phyloP scores from a whole-genome alignment of 2,329 filamentous ascomycete species.

The Coniochaeta sp. region DNA sequence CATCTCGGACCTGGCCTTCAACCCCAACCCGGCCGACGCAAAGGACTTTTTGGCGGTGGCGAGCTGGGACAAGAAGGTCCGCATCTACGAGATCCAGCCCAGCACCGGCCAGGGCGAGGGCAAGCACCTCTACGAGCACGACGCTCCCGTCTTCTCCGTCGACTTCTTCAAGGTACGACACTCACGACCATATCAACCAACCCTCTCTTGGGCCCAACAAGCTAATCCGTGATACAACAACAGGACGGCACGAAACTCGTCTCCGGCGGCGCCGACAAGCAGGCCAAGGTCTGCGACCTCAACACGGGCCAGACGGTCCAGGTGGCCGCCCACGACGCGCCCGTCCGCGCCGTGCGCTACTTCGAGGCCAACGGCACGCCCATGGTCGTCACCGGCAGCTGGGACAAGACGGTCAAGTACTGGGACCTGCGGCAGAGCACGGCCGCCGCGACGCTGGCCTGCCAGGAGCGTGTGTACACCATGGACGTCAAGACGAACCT shows the following conservation, averaged over 20 bases:
- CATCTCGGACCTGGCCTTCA: slow-evolving; percentile 79
- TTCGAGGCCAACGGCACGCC: slow-evolving; percentile 65
- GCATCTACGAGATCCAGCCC: slow-evolving; percentile 82
- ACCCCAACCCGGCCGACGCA: slow-evolving; percentile 39
- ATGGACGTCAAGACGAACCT: slow-evolving; percentile 88
- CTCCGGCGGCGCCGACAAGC: slow-evolving; percentile 85
- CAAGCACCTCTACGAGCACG: slow-evolving; percentile 80
- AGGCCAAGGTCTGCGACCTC: slow-evolving; percentile 81
- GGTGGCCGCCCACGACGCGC: slow-evolving; percentile 78
- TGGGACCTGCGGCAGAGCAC: slow-evolving; percentile 68
- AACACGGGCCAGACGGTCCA: slow-evolving; percentile 58
- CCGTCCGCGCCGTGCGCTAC: slow-evolving; percentile 72
- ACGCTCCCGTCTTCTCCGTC: slow-evolving; percentile 74
- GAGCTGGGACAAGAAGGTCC: slow-evolving; percentile 97
- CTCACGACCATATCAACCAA: too few relatives aligned
- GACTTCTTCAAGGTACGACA: slow-evolving; percentile 78
- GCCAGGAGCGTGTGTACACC: slow-evolving; percentile 77
- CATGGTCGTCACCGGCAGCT: slow-evolving; percentile 86
- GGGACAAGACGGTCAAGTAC: slow-evolving; percentile 88
- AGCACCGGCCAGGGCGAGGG: slow-evolving; percentile 71
- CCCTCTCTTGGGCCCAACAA: too few relatives aligned
- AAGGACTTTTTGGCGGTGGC: slow-evolving; percentile 78
- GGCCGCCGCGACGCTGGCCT: slow-evolving; percentile 59
- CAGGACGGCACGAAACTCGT: slow-evolving; percentile 88
- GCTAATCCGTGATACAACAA: slow-evolving; percentile 8